These are phyloP conservation scores for Aurantiochytrium sp. DNA, from an alignment of 108 stramenopile genomes.

Conservation along the genomic window DNA sequence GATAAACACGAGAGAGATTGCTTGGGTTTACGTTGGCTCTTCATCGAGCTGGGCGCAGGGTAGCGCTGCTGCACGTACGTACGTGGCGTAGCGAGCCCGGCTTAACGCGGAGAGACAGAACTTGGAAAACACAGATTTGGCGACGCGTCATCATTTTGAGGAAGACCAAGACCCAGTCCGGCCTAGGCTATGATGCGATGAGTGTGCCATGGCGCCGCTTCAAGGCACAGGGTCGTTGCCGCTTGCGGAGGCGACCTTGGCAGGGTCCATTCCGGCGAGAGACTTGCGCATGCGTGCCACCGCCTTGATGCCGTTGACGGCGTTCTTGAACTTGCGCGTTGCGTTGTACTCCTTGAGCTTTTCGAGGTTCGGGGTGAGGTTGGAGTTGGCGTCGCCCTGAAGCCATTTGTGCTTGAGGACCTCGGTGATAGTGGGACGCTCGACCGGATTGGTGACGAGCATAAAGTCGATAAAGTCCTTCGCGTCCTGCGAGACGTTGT, in stretches of 20 bases:
- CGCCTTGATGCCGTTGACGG: conserved; percentile 4
- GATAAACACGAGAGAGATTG: no score
- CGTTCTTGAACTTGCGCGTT: conserved; percentile 40
- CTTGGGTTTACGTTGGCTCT: no score
- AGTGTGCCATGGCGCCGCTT: no score
- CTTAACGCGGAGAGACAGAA: no score
- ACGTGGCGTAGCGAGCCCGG: no score
- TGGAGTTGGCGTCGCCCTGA: neutral
- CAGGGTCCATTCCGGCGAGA: neutral
- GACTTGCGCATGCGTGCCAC: neutral
- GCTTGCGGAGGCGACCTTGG: neutral
- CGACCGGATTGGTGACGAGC: conserved; percentile 37
- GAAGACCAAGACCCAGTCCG: no score
- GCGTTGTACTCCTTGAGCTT: conserved; percentile 41
- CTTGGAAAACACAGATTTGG: no score
- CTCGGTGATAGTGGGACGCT: neutral
- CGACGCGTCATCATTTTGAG: no score
- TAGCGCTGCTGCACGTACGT: no score
- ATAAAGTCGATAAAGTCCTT: conserved; percentile 38
- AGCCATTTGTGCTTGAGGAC: conserved; percentile 43
- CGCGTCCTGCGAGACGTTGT: conserved; percentile 35
- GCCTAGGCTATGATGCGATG: no score
- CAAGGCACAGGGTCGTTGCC: no score
- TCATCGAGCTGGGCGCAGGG: no score
- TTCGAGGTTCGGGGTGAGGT: neutral